phyloP scores from a whole-genome alignment of 495 filamentous ascomycete species.

The Aspergillus biplanus region DNA sequence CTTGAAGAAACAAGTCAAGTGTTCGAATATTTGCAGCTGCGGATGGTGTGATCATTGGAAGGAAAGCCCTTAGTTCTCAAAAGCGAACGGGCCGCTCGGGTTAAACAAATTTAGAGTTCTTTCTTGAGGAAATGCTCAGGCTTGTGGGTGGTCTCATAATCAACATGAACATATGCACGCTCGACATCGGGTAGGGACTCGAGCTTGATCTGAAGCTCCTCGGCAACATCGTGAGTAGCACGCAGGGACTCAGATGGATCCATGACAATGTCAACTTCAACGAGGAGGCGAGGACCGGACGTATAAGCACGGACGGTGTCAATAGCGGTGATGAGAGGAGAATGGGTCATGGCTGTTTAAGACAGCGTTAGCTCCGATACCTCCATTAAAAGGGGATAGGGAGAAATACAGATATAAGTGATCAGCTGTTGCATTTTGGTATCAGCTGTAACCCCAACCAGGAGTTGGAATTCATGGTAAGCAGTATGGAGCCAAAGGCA shows the following conservation, averaged over 20 bases:
- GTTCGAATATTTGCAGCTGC: too few relatives aligned
- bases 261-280: conserved; percentile 92
- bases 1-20: too few relatives aligned
- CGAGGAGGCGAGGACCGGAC: conserved; percentile 84
- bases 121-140: conserved; percentile 75
- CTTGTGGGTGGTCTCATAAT: conserved; percentile 97
- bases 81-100: too few relatives aligned
- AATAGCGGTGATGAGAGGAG: conserved; percentile 75
- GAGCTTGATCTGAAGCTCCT: conserved; percentile 91
- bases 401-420: conserved; percentile 69
- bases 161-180: conserved; percentile 94
- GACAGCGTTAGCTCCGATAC: conserved; percentile 1
- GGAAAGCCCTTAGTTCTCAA: too few relatives aligned
- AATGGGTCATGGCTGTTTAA: conserved; percentile 78
- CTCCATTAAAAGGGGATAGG: not conserved
- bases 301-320: conserved; percentile 96
- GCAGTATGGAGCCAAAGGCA: conserved; percentile 82
- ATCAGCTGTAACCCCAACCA: conserved; percentile 86
- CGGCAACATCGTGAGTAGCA: conserved; percentile 90
- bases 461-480: conserved; percentile 84
- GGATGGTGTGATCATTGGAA: too few relatives aligned
- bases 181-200: conserved; percentile 93
- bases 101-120: conserved; percentile 16
- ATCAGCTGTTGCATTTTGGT: conserved; percentile 89
- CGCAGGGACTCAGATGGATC: conserved; percentile 65